Base-by-base conservation (phyloP, 306 rosid genomes). In the Vigna nakashimae region DNA sequence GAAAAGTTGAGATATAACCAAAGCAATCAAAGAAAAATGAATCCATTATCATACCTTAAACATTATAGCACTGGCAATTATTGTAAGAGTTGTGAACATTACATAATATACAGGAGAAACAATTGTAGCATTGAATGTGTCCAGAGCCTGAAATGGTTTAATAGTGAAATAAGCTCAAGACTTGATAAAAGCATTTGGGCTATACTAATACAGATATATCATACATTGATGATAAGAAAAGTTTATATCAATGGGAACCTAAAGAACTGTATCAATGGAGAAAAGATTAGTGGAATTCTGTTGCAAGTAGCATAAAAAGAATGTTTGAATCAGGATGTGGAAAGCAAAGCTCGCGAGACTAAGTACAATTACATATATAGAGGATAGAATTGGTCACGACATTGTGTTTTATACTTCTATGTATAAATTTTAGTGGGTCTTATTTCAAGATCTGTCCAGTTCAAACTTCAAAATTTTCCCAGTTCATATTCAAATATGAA, bases 41-140 rank as follows among this genome's bases (percentile, higher is more conserved):
- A 73, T 51, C 62, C 15, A 71, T 63, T 30, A 70, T 53, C 71
- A 69, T 84, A 89, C 98, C 93, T 93, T 91, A 80, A 91, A 93
- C 98, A 93, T 93, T 83, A 93, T 88, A 74, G 90, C 97, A 82
- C 91, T 93, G 71, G 97, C 98, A 76, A 87, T 83, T 38, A 93
- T 90, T 58, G 98, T 93, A 74, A 93, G 85, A 80, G 98, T 93
- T 40, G 98, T 93, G 85, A 93, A 93, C 98, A 93, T 91, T 43
- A 88, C 97, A 90, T 93, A 93, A 79, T 93, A 93, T 32, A 93
- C 91, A 2, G 98, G 98, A 73, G 98, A 90, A 81, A 93, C 94
- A 75, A 93, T 83, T 56, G 96, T 89, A 38, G 95, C 91, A 22
- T 83, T 88, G 84, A 93, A 93, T 75, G 95, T 89, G 86, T 93